Base-by-base conservation (phyloP, 192 early-diverging fungal genomes). In the Thoreauomyces humboldtii region DNA sequence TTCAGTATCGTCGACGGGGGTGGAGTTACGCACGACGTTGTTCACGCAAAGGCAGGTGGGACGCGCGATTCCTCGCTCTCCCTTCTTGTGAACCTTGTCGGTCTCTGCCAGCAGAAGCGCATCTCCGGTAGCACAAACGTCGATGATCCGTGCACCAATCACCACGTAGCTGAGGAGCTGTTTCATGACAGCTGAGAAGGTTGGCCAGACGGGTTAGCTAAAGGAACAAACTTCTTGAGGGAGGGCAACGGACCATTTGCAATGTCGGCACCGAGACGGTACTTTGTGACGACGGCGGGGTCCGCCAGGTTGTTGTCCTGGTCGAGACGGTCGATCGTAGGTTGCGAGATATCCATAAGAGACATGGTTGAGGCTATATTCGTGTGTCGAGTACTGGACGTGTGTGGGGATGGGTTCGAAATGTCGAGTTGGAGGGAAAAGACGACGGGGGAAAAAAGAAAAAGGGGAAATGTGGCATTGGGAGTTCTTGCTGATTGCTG, bases 261-360 rank as follows among this genome's bases (percentile, higher is more conserved):
- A 63, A 95, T 90, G 21, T 90, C 88, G 42, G 92, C 92, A 29
- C 92, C 92, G 38, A 88, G 86, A 82, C 90, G 89, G 87, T 95
- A 98, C 81, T 95, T 95, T 65, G 83, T 89, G 67, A 95, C 79
- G 28, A 94, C 91, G 64, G 77, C 79, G 31, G 81, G 70, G 79
- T 92, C 86, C 54, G 81, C 78, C 55, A 92, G 83, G 62, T 81
- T 82, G 72, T 74, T 82, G 71, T 74, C 87, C 31, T 74, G 38
- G 53, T 73, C 73, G 3, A 75, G 34, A 14, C 59, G 54, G 4
- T 63, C 67, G 24, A 28, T 21, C 7, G 47, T 25, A 4, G 50
- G 21, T 14, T 33, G 2, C n/a, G 46, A 28, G 6, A 67, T 51
- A 17, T 66, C 64, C 64, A 66, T 66, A 15, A 57, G 24, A 17